phyloP scores from a whole-genome alignment of 345 rosid species.

The Toxicodendron radicans region DNA sequence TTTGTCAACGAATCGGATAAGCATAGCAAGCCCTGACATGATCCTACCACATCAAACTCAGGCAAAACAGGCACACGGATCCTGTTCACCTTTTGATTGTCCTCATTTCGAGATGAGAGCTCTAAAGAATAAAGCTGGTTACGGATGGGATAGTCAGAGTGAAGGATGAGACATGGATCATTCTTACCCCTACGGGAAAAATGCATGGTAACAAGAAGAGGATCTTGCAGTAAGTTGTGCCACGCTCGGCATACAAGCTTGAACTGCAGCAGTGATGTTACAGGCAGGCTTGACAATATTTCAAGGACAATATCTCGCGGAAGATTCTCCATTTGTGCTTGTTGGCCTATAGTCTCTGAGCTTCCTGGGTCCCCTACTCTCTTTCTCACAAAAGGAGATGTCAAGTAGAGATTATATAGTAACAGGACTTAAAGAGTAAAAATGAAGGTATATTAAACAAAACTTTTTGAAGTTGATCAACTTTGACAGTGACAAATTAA shows the following conservation, averaged over 20 bases:
- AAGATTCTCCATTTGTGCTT: slow-evolving; percentile 22
- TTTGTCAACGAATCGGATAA: neutral
- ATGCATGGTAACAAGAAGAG: slow-evolving; percentile 25
- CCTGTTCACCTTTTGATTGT: slow-evolving; percentile 22
- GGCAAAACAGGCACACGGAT: slow-evolving; percentile 33
- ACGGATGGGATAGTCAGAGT: slow-evolving; percentile 38
- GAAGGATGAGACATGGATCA: slow-evolving; percentile 43
- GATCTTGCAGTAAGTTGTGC: slow-evolving; percentile 32
- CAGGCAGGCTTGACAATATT: slow-evolving; percentile 39
- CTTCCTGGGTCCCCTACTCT: neutral
- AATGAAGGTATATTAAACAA: too few relatives aligned
- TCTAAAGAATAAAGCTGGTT: slow-evolving; percentile 44
- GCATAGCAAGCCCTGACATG: slow-evolving; percentile 20
- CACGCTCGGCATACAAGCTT: slow-evolving; percentile 42
- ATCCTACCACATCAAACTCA: slow-evolving; percentile 48
- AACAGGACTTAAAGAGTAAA: too few relatives aligned
- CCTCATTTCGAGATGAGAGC: slow-evolving; percentile 16
- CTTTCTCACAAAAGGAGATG: too few relatives aligned
- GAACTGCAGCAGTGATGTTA: slow-evolving; percentile 38
- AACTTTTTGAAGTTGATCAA: too few relatives aligned
- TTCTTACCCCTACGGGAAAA: slow-evolving; percentile 5
- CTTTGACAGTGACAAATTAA: too few relatives aligned
- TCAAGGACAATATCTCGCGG: slow-evolving; percentile 34
- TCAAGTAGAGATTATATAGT: too few relatives aligned
- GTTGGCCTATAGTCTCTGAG: too few relatives aligned